Base-by-base conservation (phyloP, 371 early-diverging fungal genomes). In the Mucor sp. region DNA sequence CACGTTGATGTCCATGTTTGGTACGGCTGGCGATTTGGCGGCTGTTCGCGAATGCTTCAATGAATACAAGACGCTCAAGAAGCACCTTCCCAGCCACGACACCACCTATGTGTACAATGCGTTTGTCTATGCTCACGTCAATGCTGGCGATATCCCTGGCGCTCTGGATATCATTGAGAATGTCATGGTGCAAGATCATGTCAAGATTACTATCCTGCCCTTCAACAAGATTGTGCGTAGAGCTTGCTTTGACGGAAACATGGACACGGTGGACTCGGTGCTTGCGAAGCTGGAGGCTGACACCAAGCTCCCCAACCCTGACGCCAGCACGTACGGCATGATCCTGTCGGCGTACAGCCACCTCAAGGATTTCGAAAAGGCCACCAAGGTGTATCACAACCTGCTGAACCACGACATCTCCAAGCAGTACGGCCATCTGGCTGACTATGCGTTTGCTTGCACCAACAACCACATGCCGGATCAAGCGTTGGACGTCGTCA, bases 11-110 rank as follows among this genome's bases (percentile, higher is more conserved):
- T 60, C 69, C 8, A 21, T 83, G 58, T 86, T 81, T 75, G 84
- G 86, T 32, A 61, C 59, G 6, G 81, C 79, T 17, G 84, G 84
- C 28, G 84, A 84, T 62, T 43, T 83, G 3, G 47, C 32, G 7
- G 80, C 80, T 64, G 80, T 76, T 1, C 65, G 63, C 6, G 84
- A 84, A 60, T 86, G 86, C 64, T 83, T 84, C 41, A 67, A 67
- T 2, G 84, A 86, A 60, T 86, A 81, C 74, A 70, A 75, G 59
- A 30, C 61, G 6, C 19, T 83, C 11, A 37, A 53, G 21, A 28
- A 57, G 0, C 33, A 41, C 3, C 65, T 81, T 33, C 67, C 76
- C 44, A 58, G 43, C 14, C 77, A 77, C 27, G 79, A 86, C 65
- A 70, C 77, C 21, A 39, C 66, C 1, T 66, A 65, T 30, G 78